These are phyloP conservation scores for Dictyostelium capitatum DNA, from an alignment of 78 protist species.

Conservation along the genomic window DNA sequence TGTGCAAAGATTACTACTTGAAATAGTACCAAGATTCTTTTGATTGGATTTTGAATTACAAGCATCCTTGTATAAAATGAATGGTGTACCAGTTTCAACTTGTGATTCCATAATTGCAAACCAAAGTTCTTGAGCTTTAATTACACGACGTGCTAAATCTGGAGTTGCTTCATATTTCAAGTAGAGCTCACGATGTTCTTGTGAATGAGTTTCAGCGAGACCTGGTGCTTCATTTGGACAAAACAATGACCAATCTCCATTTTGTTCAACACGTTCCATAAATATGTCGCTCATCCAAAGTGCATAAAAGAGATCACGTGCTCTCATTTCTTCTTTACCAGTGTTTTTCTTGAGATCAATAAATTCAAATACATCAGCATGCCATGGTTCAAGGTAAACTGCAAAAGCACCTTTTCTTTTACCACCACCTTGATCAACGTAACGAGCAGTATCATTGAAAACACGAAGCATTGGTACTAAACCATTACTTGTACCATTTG, in stretches of 20 bases:
- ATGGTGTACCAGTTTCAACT: slow-evolving; percentile 99
- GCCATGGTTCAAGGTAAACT: slow-evolving; percentile 99
- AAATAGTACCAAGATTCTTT: slow-evolving; percentile 97
- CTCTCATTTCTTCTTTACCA: slow-evolving; percentile 96
- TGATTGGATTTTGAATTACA: slow-evolving; percentile 97
- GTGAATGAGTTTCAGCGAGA: slow-evolving; percentile 92
- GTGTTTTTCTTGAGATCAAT: slow-evolving; percentile 92
- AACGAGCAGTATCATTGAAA: slow-evolving; percentile 98
- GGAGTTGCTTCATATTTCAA: slow-evolving; percentile 88
- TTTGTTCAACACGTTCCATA: slow-evolving; percentile 97
- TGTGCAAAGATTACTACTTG: slow-evolving; percentile 97
- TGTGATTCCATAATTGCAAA: slow-evolving; percentile 97
- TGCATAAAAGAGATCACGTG: slow-evolving; percentile 98
- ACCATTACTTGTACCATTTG: slow-evolving; percentile 96
- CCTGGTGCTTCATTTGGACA: slow-evolving; percentile 98
- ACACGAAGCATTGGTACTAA: slow-evolving; percentile 99
- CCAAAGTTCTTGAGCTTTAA: slow-evolving; percentile 98
- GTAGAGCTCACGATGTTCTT: slow-evolving; percentile 95
- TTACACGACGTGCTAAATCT: slow-evolving; percentile 84
- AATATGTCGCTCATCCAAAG: slow-evolving; percentile 99
- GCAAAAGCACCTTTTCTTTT: slow-evolving; percentile 99
- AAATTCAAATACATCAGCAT: slow-evolving; percentile 97
- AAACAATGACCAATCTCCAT: slow-evolving; percentile 96
- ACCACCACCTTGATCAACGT: slow-evolving; percentile 98
- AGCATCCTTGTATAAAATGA: slow-evolving; percentile 98